Conservation (phyloP, 345 rosid genomes). For the Atalantia buxifolia region DNA sequence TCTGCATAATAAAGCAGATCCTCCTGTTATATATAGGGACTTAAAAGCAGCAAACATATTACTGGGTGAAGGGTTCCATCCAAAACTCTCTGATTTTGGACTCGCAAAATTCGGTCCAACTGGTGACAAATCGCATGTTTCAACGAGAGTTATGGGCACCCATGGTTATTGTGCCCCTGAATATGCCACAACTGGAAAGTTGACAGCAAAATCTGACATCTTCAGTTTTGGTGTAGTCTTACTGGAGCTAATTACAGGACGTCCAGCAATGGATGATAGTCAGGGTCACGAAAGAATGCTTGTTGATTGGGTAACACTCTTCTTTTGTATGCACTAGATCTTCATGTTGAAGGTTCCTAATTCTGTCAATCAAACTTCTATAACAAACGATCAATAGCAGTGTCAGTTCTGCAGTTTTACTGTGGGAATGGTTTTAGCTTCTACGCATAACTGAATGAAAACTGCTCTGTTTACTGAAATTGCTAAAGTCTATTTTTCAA, state of each 20-base stretch:
- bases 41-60: slow-evolving; percentile 61
- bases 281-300: slow-evolving; percentile 32
- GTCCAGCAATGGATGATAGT: slow-evolving; percentile 33
- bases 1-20: slow-evolving; percentile 52
- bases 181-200: slow-evolving; percentile 48
- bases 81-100: slow-evolving; percentile 76
- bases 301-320: slow-evolving; percentile 51
- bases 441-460: background rate
- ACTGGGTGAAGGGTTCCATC: slow-evolving; percentile 39
- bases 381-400: background rate
- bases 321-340: background rate
- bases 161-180: slow-evolving; percentile 81
- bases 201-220: slow-evolving; percentile 62
- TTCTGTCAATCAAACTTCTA: background rate
- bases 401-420: background rate
- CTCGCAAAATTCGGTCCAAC: slow-evolving; percentile 70
- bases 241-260: slow-evolving; percentile 69
- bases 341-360: background rate
- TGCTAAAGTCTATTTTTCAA: background rate
- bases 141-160: slow-evolving; percentile 73
- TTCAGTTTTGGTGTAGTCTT: slow-evolving; percentile 68
- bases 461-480: background rate
- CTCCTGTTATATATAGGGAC: slow-evolving; percentile 65
- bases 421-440: background rate
- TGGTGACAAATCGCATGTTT: slow-evolving; percentile 52